Base-by-base conservation (phyloP, 345 rosid species). In the Eucalyptus victrix region DNA sequence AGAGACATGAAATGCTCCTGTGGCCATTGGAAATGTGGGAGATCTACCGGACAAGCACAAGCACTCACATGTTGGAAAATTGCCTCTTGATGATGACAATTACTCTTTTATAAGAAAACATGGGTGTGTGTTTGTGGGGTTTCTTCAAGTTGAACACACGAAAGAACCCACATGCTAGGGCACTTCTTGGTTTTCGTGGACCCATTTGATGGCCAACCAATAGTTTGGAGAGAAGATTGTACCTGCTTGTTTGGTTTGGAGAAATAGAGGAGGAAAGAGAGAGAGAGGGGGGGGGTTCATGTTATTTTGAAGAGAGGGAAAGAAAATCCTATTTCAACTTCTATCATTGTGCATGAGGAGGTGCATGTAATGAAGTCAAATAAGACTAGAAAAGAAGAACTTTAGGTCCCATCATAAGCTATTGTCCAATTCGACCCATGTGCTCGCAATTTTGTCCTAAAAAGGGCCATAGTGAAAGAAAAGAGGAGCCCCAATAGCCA, bases 1-100 rank as follows among this genome's bases (percentile, higher is more conserved):
- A 37, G 88, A 85, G 51, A 80, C 87, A 86, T 49, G 24, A 76
- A 40, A 76, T 76, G 85, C 30, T 40, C 30, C 85, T 40, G 85
- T 76, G 85, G 85, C 85, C 58, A 87, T 86, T 89, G 89, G 91
- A 89, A 91, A 88, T 93, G 95, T 92, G 87, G 91, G 93, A 86
- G 90, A 91, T 91, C 96, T 86, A 93, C 94, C 93, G 89, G 90
- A 90, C 95, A 86, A 56, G 88, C 58, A 90, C 95, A 86, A 56
- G 90, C 83, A 51, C 47, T 76, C 85, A 76, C 85, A 76, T 37
- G 85, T 76, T 12, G 85, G 72, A 72, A 53, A 40, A 50, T 14
- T 45, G 86, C 86, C 51, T 56, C 34, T 51, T 49, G 62, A 88
- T 88, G 86, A 72, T 88, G 86, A 80, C 32, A 26, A 81, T 19